A percentile compares a stretch with the other conserved stretches of the same genome.
phyloP scores from a whole-genome alignment of 306 rosid genomes.

The Acacia confusa region DNA sequence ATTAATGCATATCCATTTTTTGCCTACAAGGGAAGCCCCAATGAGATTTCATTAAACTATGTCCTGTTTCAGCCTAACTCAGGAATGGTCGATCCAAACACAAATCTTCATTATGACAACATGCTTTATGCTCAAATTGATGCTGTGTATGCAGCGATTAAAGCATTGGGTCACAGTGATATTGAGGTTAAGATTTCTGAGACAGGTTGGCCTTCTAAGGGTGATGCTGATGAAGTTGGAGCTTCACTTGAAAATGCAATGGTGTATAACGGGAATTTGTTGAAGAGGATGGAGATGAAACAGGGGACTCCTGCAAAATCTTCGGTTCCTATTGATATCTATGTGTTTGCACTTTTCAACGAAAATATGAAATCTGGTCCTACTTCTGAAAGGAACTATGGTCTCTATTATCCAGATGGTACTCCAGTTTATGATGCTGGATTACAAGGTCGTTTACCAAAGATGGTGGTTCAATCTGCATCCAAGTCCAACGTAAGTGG shows the following conservation, averaged over 20 bases:
- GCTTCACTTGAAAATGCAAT: constrained; percentile 73
- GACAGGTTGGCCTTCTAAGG: constrained; percentile 93
- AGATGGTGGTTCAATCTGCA: constrained; percentile 32
- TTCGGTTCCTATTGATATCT: constrained; percentile 65
- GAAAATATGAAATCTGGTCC: constrained; percentile 81
- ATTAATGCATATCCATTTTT: constrained; percentile 83
- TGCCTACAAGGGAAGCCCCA: constrained; percentile 73
- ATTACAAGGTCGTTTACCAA: constrained; percentile 58
- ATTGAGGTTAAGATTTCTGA: constrained; percentile 75
- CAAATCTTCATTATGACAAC: constrained; percentile 77
- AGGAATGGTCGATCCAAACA: constrained; percentile 63
- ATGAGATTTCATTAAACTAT: constrained; percentile 50
- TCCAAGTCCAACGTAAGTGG: constrained; percentile 53
- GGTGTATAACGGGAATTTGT: constrained; percentile 66
- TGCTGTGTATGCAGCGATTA: constrained; percentile 80
- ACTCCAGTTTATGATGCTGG: constrained; percentile 73
- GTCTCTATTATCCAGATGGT: constrained; percentile 83
- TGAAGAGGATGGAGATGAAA: constrained; percentile 50
- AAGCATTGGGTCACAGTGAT: constrained; percentile 59
- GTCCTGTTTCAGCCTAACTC: constrained; percentile 72
- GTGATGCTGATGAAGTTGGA: constrained; percentile 69
- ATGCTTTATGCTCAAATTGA: constrained; percentile 91
- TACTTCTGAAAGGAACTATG: constrained; percentile 84
- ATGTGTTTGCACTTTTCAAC: constrained; percentile 82
- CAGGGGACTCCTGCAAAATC: constrained; percentile 86